phyloP scores from a whole-genome alignment of 352 stramenopile genomes.

The Blastocystis sp. region DNA sequence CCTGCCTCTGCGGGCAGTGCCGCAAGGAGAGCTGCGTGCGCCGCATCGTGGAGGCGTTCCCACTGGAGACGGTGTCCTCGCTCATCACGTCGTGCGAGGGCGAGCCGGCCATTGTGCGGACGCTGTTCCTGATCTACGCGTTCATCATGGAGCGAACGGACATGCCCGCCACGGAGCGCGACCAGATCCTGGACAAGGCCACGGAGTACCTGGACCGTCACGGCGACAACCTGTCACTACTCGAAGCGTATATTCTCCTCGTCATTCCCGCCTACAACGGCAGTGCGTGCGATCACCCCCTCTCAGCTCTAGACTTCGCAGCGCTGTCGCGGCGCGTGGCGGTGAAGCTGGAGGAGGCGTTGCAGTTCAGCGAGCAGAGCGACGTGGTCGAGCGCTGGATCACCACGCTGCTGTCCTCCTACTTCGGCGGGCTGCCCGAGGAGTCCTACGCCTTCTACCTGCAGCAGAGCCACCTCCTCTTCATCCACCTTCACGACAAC shows the following conservation, averaged over 20 bases:
- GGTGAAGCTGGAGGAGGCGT: slow-evolving; percentile 15
- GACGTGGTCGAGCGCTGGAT: slow-evolving; percentile 31
- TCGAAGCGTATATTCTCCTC: slow-evolving; percentile 57
- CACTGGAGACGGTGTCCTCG: not conserved
- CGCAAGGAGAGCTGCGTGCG: slow-evolving; percentile 17
- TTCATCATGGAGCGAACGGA: slow-evolving; percentile 45
- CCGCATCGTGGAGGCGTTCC: not conserved
- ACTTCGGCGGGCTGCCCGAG: slow-evolving; percentile 9
- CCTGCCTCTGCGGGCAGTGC: slow-evolving; percentile 29
- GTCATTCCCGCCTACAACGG: slow-evolving; percentile 51
- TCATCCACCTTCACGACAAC: slow-evolving; percentile 52
- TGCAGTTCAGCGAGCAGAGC: slow-evolving; percentile 12
- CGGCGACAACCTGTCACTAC: slow-evolving; percentile 15
- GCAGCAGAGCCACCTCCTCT: slow-evolving; percentile 5
- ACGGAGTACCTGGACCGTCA: slow-evolving; percentile 42
- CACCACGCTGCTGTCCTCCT: slow-evolving; percentile 16
- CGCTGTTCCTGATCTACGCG: slow-evolving; percentile 54
- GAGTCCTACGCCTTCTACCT: not conserved
- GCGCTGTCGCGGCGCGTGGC: slow-evolving; percentile 11
- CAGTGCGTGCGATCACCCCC: not conserved
- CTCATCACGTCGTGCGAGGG: not conserved
- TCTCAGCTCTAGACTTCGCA: not conserved
- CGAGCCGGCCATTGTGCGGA: not conserved
- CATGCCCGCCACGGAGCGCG: slow-evolving; percentile 9
- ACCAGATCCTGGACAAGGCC: slow-evolving; percentile 33